Base-by-base conservation (phyloP, 306 rosid species). In the Parietaria judaica region DNA sequence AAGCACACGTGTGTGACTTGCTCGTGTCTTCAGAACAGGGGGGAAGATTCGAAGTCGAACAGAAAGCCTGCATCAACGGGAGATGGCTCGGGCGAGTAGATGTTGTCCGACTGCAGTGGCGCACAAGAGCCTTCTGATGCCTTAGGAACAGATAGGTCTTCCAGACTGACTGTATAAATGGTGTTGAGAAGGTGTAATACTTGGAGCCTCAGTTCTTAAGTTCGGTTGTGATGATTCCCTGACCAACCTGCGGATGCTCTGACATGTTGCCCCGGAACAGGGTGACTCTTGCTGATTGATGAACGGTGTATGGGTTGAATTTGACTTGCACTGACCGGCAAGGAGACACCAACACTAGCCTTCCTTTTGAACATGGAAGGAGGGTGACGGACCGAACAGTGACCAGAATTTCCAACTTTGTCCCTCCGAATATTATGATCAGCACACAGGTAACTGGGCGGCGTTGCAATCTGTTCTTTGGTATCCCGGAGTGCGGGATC, bases 11-110 rank as follows among this genome's bases (percentile, higher is more conserved):
- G n/a, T n/a, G n/a, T n/a, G n/a, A n/a, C n/a, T n/a, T n/a, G n/a
- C n/a, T n/a, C n/a, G n/a, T n/a, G n/a, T n/a, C n/a, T n/a, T n/a
- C n/a, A n/a, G n/a, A n/a, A n/a, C n/a, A n/a, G n/a, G n/a, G n/a
- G n/a, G 36, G 80, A 60, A 70, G 66, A 45, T 38, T 80, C 89
- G 37, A 70, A 77, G 73, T 79, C 88, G 64, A 55, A 4, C 56
- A 70, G 54, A 72, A 65, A 54, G 11, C 74, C 76, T 1, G 76
- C 0, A 34, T 80, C 94, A 52, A 58, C 48, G 0, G 73, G 56
- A 52, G 60, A 3, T 44, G 74, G 65, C 58, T 76, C 83, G 3
- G 85, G 79, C 54, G 95, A 75, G 39, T 72, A 72, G 7, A 67
- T 46, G 51, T 73, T 69, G 56, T 73, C 66, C 14, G 66, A 51